Percentiles rank a stretch among this genome's conserved stretches.
phyloP scores from a whole-genome alignment of 495 filamentous ascomycete species.

The Talaromyces trachyspermus region DNA sequence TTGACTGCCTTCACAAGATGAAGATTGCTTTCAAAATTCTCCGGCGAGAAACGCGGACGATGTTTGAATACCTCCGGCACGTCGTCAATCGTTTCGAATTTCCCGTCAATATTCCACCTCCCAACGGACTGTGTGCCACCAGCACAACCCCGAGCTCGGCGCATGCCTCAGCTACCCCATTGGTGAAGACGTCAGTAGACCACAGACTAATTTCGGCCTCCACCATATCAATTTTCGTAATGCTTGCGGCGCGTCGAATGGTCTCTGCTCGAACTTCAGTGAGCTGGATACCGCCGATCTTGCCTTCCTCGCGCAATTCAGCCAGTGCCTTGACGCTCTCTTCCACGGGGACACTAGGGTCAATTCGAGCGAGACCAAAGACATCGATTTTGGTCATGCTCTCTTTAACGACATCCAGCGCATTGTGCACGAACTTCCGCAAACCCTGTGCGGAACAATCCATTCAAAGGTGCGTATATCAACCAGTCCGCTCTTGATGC shows the following conservation, averaged over 20 bases:
- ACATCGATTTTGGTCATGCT: constrained; percentile 62
- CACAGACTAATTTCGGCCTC: constrained; percentile 68
- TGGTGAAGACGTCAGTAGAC: constrained; percentile 48
- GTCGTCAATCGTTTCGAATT: constrained; percentile 50
- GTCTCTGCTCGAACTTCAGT: constrained; percentile 56
- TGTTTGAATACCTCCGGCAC: constrained; percentile 42
- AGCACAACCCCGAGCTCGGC: constrained; percentile 53
- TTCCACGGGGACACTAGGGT: constrained; percentile 49
- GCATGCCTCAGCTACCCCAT: constrained; percentile 59
- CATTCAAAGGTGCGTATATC: constrained; percentile 20
- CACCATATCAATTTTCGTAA: constrained; percentile 52
- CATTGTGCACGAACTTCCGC: constrained; percentile 46
- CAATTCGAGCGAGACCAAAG: constrained; percentile 62
- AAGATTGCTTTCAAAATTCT: constrained; percentile 60
- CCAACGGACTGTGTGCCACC: constrained; percentile 50
- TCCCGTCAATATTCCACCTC: constrained; percentile 46
- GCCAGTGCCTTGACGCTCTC: constrained; percentile 37
- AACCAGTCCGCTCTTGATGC: constrained; percentile 52
- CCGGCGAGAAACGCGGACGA: constrained; percentile 56
- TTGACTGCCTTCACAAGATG: constrained; percentile 56
- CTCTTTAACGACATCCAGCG: constrained; percentile 48
- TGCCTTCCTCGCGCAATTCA: constrained; percentile 34
- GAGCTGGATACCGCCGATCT: constrained; percentile 54
- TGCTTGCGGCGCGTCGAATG: constrained; percentile 55
- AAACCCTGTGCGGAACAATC: constrained; percentile 46